Evolutionary conservation across 164 flowering plant species (phyloP), one percentile per base, ranked within the genome.

Genomic region (Vitis vinifera): DNA sequence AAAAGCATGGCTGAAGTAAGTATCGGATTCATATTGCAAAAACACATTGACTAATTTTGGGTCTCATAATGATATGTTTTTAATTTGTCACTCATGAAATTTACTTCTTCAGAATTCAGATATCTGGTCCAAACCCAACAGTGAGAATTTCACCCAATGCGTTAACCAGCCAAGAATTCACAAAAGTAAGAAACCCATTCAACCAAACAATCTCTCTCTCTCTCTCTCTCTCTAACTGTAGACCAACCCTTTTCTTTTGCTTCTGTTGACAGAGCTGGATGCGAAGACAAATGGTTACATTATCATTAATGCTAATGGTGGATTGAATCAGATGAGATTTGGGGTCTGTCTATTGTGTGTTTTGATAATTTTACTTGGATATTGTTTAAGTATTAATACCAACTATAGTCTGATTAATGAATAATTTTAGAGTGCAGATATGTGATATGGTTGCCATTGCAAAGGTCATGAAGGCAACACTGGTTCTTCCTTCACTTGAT

Each of bases 311-410:
- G 99, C 99, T 63, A 96, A 96, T 73, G 99, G 99, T 60, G 99
- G 99, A 75, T 80, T 96, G 80, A 96, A 96, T 77, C 99, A 96
- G 85, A 96, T 96, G 99, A 89, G 99, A 93, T 96, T 96, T 86
- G 99, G 99, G 98, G 99, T 95, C 84, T 82, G 98, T 68, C 71
- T 78, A 62, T 80, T 75, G 67, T 80, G 49, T 68, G 8, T 73
- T 76, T 69, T 73, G 17, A 44, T 76, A 29, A 51, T 71, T 77
- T 67, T 15, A 56, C 49, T 56, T 8, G 13, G 9, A 49, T 67
- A 23, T 23, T 23, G 58, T 17, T 61, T 29, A 51, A 68, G 51
- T 59, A 13, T 5, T 67, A 63, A 55, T 51, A 60, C 29, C 55
- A 31, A 63, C 67, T 59, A 13, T 70, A 30, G 57, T 78, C 83